Evolutionary conservation across 352 stramenopile species (phyloP).

Genomic region (Phytopythium ostracodes): DNA sequence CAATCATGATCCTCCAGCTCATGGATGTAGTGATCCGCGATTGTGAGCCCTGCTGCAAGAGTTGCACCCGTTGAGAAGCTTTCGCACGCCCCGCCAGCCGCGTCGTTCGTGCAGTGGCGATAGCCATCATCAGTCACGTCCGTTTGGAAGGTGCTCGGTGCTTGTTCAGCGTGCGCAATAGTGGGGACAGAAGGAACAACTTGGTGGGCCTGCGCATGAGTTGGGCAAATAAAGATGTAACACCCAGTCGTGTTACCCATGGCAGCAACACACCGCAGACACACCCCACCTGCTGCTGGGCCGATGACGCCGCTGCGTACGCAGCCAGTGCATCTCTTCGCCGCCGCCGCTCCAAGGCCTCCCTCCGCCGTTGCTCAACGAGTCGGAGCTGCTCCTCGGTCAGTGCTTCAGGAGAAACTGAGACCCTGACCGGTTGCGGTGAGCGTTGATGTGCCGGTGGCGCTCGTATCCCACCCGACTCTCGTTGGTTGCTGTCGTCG

Average conservation of each 20-base stretch:
- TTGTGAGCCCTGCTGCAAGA: neutral
- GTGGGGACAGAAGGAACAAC: neutral
- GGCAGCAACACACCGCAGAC: neutral
- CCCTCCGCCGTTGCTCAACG: slow-evolving; percentile 47
- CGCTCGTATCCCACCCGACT: neutral
- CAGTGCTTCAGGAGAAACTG: slow-evolving; percentile 30
- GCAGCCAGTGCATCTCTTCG: neutral
- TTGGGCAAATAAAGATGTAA: neutral
- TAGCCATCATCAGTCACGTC: neutral
- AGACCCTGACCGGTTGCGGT: slow-evolving; percentile 1
- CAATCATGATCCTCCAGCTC: neutral
- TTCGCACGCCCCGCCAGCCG: neutral
- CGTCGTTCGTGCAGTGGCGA: no score
- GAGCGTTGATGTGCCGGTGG: neutral
- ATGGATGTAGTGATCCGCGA: neutral
- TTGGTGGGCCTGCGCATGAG: neutral
- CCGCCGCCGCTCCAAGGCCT: slow-evolving; percentile 50
- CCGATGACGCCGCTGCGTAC: neutral
- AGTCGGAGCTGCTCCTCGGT: slow-evolving; percentile 48
- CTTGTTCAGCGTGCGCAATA: neutral
- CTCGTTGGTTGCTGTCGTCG: neutral
- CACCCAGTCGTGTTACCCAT: no score
- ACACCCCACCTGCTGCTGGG: neutral
- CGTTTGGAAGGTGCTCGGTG: neutral
- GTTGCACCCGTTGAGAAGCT: neutral